Percentiles rank a stretch among this genome's conserved stretches.
Conservation (phyloP, 371 early-diverging fungal genomes). For the Rhizomucor pusillus region DNA sequence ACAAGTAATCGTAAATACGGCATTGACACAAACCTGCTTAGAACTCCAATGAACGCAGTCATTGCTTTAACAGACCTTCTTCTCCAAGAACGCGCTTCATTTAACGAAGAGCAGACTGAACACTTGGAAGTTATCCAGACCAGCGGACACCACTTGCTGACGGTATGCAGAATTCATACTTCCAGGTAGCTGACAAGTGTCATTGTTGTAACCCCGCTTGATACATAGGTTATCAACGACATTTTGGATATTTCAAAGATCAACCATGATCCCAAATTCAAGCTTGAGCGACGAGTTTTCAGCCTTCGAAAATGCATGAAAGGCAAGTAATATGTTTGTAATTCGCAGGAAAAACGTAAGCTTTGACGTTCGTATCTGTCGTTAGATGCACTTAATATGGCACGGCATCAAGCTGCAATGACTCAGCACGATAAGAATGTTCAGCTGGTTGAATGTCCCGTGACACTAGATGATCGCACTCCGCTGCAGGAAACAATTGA, state of each 20-base stretch:
- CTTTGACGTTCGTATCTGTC: neutral
- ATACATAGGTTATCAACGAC: conserved; percentile 54
- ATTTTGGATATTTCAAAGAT: conserved; percentile 60
- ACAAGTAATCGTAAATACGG: no score
- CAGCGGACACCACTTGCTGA: conserved; percentile 59
- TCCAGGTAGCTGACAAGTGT: no score
- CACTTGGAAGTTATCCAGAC: conserved; percentile 61
- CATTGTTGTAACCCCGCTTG: no score
- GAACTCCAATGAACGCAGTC: conserved; percentile 64
- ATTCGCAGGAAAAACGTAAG: conserved; percentile 1
- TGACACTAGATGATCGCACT: conserved; percentile 49
- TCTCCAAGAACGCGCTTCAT: conserved; percentile 46
- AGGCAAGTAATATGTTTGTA: conserved; percentile 28
- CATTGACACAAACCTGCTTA: conserved; percentile 8
- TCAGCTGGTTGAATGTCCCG: conserved; percentile 52
- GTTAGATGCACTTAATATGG: conserved; percentile 48
- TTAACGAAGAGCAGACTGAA: conserved; percentile 52
- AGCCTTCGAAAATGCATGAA: conserved; percentile 59
- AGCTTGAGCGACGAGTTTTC: conserved; percentile 52
- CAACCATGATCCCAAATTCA: conserved; percentile 60
- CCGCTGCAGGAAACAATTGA: conserved; percentile 36
- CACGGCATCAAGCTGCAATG: conserved; percentile 47
- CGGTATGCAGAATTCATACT: conserved; percentile 47
- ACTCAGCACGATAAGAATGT: conserved; percentile 44
- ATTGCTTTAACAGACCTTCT: conserved; percentile 59